Percentiles rank a stretch among this genome's conserved stretches.
Conservation (phyloP, 345 rosid genomes). For the Gossypium rotundifolium region DNA sequence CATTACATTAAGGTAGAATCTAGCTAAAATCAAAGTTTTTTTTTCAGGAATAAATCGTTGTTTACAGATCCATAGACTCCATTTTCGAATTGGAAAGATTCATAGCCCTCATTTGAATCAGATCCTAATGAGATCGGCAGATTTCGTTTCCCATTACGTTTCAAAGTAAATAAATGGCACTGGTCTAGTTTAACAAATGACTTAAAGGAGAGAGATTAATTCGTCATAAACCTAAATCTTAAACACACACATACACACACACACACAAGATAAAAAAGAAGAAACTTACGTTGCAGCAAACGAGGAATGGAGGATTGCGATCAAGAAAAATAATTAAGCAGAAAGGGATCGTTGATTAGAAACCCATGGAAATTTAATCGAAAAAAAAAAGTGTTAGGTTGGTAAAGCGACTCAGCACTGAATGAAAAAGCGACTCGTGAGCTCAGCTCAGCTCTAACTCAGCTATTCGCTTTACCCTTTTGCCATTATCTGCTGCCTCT, state of each 20-base stretch:
- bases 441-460: conserved; percentile 8
- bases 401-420: conserved; percentile 27
- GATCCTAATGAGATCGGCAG: neutral
- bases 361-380: neutral
- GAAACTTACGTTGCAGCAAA: neutral
- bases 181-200: neutral
- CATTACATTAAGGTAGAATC: neutral
- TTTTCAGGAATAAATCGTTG: neutral
- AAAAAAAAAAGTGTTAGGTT: conserved; percentile 2
- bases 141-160: neutral
- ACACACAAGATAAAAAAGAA: neutral
- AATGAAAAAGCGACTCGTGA: conserved; percentile 18
- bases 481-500: conserved; percentile 13
- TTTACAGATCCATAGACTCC: conserved; percentile 1
- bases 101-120: neutral
- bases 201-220: neutral
- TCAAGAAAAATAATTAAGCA: neutral
- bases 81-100: neutral
- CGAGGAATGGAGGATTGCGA: neutral
- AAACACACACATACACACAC: neutral
- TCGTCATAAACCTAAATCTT: neutral
- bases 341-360: neutral
- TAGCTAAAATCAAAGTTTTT: neutral
- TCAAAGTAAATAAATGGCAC: neutral
- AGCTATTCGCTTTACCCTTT: conserved; percentile 23